These are phyloP conservation scores for Yarrowia yakushimensis DNA, from an alignment of 805 yeast genomes.

Conservation along the genomic window DNA sequence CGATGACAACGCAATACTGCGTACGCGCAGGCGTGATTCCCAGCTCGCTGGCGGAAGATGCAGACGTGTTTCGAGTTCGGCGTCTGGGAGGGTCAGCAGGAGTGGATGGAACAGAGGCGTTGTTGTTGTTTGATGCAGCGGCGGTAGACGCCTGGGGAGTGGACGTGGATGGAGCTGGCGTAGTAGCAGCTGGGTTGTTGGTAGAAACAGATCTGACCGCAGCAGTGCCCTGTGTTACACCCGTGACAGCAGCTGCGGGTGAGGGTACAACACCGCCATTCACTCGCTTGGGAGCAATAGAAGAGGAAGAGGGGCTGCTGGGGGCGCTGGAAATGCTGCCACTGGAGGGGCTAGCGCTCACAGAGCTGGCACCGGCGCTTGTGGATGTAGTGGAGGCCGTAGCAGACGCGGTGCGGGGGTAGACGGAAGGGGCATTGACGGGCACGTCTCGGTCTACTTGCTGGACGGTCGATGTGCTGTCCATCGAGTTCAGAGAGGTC, in stretches of 20 bases:
- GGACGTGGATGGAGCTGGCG: neutral
- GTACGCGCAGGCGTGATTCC: constrained; percentile 31
- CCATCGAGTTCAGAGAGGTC: neutral
- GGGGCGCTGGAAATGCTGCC: constrained; percentile 6
- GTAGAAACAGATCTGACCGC: neutral
- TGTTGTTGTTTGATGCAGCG: neutral
- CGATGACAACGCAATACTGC: constrained; percentile 49
- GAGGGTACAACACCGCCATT: neutral
- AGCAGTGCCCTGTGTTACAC: neutral
- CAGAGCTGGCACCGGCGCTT: constrained; percentile 4
- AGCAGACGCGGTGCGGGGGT: constrained; percentile 12
- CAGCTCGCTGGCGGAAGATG: constrained; percentile 14
- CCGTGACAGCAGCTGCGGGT: neutral
- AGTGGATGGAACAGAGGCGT: neutral
- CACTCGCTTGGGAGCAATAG: constrained; percentile 6
- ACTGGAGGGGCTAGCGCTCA: neutral
- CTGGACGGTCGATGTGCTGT: constrained; percentile 14
- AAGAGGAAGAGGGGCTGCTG: neutral
- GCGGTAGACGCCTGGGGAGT: neutral
- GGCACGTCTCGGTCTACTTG: neutral
- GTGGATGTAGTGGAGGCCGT: neutral
- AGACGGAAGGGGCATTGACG: constrained; percentile 7
- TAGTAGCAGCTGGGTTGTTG: neutral
- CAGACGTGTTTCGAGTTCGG: constrained; percentile 14
- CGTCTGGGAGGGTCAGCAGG: neutral